Base-by-base conservation (phyloP, 805 yeast genomes). In the Metschnikowia noctiluminum region DNA sequence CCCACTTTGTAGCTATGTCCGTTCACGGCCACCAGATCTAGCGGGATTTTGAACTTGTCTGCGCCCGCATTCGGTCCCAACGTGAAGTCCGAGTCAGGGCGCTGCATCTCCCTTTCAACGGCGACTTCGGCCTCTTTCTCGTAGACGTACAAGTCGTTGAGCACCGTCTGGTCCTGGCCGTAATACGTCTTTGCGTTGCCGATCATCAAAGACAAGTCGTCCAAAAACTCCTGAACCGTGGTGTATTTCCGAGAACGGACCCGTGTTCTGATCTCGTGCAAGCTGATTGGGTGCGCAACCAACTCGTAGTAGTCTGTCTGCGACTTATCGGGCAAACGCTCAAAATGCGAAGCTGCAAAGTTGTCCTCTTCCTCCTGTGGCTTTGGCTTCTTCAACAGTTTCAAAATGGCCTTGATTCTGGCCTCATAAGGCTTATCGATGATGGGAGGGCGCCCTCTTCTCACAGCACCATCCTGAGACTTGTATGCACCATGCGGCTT, bases 341-440 rank as follows among this genome's bases (percentile, higher is more conserved):
- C 97, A 67, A 91, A 90, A 55, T 79, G 79, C 14, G 73, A 62
- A n/a, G 84, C 78, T 38, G 87, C 68, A 34, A 78, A 70, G 26
- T 76, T 70, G 40, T 74, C 76, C 11, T 75, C 75, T 39, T 71
- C 71, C 40, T 66, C 64, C 1, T 74, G 72, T 57, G 78, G 82
- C 40, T 80, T 78, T 50, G 86, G 84, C 61, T 87, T 87, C 61
- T 90, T 87, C 62, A 94, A 73, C 42, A 81, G 83, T 63, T 95
- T 82, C 74, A 94, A 70, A 35, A 94, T 84, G 56, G 89, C 83
- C 65, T 92, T 91, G 67, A 92, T 90, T 54, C 97, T 77, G 62
- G 89, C 89, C 67, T 94, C 97, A 65, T 86, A 91, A 6, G 96
- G 96, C 62, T 83, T 85, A 64, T 88, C 96, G 43, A 89, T 89